These are phyloP conservation scores for Ceratorhiza oryzae-sativae DNA, from an alignment of 1,284 basidiomycete genomes.

Conservation along the genomic window DNA sequence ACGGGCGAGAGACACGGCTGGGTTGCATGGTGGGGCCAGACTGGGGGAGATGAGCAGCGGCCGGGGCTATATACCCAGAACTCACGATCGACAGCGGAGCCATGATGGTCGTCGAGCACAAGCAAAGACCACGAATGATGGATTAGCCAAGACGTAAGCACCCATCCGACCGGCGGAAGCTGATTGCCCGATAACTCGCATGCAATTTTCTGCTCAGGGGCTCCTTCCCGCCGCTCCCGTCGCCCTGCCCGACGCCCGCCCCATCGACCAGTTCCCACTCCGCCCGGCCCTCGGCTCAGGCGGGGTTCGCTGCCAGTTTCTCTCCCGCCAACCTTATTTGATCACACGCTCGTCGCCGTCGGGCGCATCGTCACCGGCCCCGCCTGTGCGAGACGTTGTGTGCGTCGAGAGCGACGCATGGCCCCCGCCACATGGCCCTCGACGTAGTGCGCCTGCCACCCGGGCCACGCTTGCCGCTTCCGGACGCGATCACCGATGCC, in stretches of 20 bases:
- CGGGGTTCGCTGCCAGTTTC: neutral
- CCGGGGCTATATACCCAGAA: neutral
- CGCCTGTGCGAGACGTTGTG: neutral
- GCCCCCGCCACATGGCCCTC: slow-evolving; percentile 2
- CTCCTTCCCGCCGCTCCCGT: neutral
- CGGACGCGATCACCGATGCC: slow-evolving; percentile 18
- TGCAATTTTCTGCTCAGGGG: slow-evolving; percentile 34
- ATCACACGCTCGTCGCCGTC: neutral
- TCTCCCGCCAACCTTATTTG: neutral
- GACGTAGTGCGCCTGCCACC: slow-evolving; percentile 10
- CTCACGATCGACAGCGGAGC: neutral
- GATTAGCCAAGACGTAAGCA: neutral
- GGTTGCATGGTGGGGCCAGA: slow-evolving; percentile 19
- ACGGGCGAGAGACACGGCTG: neutral
- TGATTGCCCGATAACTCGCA: slow-evolving; percentile 35
- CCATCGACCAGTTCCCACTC: neutral
- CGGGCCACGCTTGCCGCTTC: slow-evolving; percentile 8
- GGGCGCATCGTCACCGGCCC: neutral
- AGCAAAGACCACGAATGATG: neutral
- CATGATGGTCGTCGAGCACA: slow-evolving; percentile 29
- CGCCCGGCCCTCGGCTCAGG: slow-evolving; percentile 17
- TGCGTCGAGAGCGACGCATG: neutral
- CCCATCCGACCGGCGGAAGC: slow-evolving; percentile 29
- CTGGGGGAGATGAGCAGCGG: neutral
- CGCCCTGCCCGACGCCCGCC: slow-evolving; percentile 18